A percentile compares a stretch with the other conserved stretches of the same genome.
Evolutionary conservation across 2,329 filamentous ascomycete species (phyloP).

Genomic region (Cercospora zeina): DNA sequence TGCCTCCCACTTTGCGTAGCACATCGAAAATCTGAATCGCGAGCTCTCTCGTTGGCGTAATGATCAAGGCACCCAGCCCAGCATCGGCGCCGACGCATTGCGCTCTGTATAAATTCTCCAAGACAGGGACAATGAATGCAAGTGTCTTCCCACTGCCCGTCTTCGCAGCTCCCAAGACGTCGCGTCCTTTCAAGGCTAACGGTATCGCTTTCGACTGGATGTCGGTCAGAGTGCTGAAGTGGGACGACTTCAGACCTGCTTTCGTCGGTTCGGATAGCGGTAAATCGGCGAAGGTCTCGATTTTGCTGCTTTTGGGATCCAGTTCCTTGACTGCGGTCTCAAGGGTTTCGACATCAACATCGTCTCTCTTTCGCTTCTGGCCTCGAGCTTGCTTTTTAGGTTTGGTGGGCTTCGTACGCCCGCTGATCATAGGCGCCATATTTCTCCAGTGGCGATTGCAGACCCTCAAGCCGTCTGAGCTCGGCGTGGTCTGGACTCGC

Average conservation of each 20-base stretch:
- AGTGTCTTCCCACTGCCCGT: conserved; percentile 95
- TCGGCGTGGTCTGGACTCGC: neutral
- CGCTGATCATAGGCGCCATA: conserved; percentile 42
- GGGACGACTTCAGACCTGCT: conserved; percentile 76
- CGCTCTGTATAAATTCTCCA: conserved; percentile 86
- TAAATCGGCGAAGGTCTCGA: conserved; percentile 75
- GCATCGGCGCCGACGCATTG: conserved; percentile 85
- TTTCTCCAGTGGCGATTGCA: neutral
- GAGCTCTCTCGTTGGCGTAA: conserved; percentile 91
- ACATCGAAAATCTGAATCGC: conserved; percentile 98
- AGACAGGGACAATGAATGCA: conserved; percentile 84
- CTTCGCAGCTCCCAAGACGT: conserved; percentile 92
- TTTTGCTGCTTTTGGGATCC: conserved; percentile 59
- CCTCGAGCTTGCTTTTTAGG: conserved; percentile 54
- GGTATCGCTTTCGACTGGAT: conserved; percentile 90
- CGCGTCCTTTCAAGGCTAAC: conserved; percentile 76
- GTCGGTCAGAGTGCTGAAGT: conserved; percentile 88
- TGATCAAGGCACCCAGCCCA: conserved; percentile 85
- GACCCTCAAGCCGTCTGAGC: neutral
- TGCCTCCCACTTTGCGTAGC: conserved; percentile 80
- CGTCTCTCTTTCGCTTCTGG: conserved; percentile 32
- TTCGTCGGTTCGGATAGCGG: conserved; percentile 81
- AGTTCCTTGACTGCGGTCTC: conserved; percentile 48
- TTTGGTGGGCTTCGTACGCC: conserved; percentile 53
- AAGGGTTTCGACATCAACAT: conserved; percentile 30